These are phyloP conservation scores for Monosporascus sp. DNA, from an alignment of 2,329 filamentous ascomycete species.

Conservation along the genomic window DNA sequence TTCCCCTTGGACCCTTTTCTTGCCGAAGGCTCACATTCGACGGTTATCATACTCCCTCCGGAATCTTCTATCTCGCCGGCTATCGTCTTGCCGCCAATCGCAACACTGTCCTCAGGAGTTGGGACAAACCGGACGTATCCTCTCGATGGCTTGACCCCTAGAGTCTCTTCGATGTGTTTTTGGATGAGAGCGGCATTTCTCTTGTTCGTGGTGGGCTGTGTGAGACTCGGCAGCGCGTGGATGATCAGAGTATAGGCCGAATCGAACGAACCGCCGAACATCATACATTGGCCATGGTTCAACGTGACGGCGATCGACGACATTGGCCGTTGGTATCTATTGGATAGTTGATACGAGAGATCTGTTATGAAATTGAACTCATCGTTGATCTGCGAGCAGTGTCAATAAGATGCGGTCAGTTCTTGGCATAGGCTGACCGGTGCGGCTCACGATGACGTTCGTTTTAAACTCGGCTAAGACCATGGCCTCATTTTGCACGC, in stretches of 20 bases:
- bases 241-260: constrained; percentile 76
- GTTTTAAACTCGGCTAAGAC: constrained; percentile 61
- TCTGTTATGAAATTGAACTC: constrained; percentile 70
- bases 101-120: constrained; percentile 66
- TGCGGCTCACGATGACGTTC: constrained; percentile 53
- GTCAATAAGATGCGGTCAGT: constrained; percentile 3
- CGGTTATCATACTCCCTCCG: constrained; percentile 28
- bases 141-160: constrained; percentile 60
- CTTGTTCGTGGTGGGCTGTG: constrained; percentile 72
- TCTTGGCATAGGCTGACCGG: not conserved
- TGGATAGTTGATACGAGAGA: constrained; percentile 66
- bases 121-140: constrained; percentile 70
- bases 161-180: constrained; percentile 63
- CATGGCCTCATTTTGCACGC: constrained; percentile 49
- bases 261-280: constrained; percentile 70
- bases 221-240: constrained; percentile 60
- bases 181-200: constrained; percentile 76
- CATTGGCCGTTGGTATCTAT: constrained; percentile 69
- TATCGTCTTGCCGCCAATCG: constrained; percentile 65
- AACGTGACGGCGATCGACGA: constrained; percentile 70
- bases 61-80: constrained; percentile 61
- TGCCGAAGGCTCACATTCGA: constrained; percentile 15
- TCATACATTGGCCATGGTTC: constrained; percentile 69
- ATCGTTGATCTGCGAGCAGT: constrained; percentile 56
- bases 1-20: constrained; percentile 19